Base-by-base conservation (phyloP, 1,284 basidiomycete species). In the Chalciporus piperatoides region DNA sequence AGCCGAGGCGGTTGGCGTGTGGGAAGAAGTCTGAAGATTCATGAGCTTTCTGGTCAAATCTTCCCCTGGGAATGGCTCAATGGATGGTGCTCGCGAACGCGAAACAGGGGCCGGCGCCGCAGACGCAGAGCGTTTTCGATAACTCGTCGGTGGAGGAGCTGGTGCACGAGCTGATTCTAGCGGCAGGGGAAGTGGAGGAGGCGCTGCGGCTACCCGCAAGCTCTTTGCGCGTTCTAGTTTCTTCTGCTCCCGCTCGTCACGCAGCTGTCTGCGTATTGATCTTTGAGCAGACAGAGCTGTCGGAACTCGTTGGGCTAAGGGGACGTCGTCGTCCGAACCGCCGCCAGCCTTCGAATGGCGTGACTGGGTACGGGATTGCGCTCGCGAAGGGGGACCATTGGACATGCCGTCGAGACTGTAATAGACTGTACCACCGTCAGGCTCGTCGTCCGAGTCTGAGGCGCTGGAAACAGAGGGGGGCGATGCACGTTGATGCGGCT, bases 241-340 rank as follows among this genome's bases (percentile, higher is more conserved):
- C 41, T 80, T 72, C 56, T 77, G 73, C 30, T 82, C 79, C 42
- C 82, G 73, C 69, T 90, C 86, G 54, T 84, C 80, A 42, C 76
- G 75, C 21, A 87, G 80, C 62, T 89, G 79, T 41, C 74, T 72
- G 15, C 86, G 78, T 47, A 92, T 88, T 2, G 85, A 83, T 56
- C 80, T 80, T 61, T 92, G 90, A 11, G 88, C 90, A 6, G 72
- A 78, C 49, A 92, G 68, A 3, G 90, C 90, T 1, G 79, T 82
- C 8, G 90, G 90, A 41, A 91, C 88, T 27, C 82, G 75, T 54
- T 81, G 81, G 2, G 87, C 90, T 12, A 92, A 75, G 0, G 90
- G 90, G 2, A 90, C 72, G 57, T 92, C 82, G 60, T 91, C 66
- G 10, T 69, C 67, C 17, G 68, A 69, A 41, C 62, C 59, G 39